Evolutionary conservation across 2,329 filamentous ascomycete genomes (phyloP), one percentile per base, ranked within the genome.

Genomic region (Epicoccum sorghinum): DNA sequence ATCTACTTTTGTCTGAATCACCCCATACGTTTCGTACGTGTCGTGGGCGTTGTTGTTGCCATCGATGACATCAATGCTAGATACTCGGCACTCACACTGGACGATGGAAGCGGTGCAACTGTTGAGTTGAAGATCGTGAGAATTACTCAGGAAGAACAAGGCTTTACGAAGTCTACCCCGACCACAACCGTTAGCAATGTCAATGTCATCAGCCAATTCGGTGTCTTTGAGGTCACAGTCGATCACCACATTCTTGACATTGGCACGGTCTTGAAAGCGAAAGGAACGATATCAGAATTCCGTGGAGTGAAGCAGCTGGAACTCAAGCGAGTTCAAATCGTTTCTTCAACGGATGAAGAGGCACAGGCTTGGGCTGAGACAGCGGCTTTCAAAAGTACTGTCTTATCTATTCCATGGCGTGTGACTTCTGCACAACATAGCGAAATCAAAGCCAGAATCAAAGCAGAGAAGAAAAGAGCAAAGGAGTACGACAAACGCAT

Each of bases 41-140:
- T 82, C 7, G 74, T 80, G 4, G 80, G 78, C 7, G 65, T 77
- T 7, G 65, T 82, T 4, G 74, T 79, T 25, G 77, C 77, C 4
- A 75, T 82, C 55, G 69, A 75, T 14, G 76, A 77, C 42, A 72
- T 77, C 46, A 70, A 67, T 23, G 30, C 62, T 9, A 74, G 67
- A 49, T 79, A 75, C 58, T 73, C 73, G 2, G 61, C 85, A 38
- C 73, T 88, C 33, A 82, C 79, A 0, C 61, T 88, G 9, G 86
- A 88, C 67, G 86, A 88, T 61, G 81, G 84, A 62, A 86, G 83
- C 67, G 85, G 85, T 32, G 76, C 75, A 0, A 83, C 77, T 4
- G 77, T 88, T 50, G 84, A 87, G 42, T 72, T 86, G 14, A 81
- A 79, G 64, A 79, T 83, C 18, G 77, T 80, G 36, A 70, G 74